Evolutionary conservation across 2,329 filamentous ascomycete genomes (phyloP), one percentile per base, ranked within the genome.

Genomic region (Diaporthe aspalathi): DNA sequence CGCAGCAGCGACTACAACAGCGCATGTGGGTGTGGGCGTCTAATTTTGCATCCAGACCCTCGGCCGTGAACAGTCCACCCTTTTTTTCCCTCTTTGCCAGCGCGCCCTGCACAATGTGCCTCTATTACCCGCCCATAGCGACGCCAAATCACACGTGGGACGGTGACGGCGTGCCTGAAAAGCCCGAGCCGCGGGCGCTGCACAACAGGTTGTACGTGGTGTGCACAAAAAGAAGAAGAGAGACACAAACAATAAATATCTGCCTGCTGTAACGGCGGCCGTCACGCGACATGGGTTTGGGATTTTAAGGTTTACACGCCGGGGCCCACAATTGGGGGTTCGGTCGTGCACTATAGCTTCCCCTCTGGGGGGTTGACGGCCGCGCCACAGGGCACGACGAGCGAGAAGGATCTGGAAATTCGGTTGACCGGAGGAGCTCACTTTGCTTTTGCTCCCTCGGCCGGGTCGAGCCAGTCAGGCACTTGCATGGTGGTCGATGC

Each of bases 111-210:
- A 38, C 35, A 38, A 27, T 5, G 35, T 27, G 53, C 56, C 57
- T 47, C 17, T 16, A 32, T 63, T 63, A 63, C 43, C 66, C 52
- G 66, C 66, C 40, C 66, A 68, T 29, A 45, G 53, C 43, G 66
- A 68, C 52, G 54, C 43, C 53, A 68, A 29, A 60, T 68, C 60
- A 60, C 53, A 68, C 66, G 66, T 68, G 66, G 45, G 52, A 45
- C 45, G 32, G 52, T 50, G 20, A 47, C 53, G 40, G 50, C 47
- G 66, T 68, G 66, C 66, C 66, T 68, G 60, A 49, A 63, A 63
- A 63, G 49, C 60, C 43, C 27, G 43, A 63, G 24, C 27, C 43
- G 24, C 20, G 27, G 60, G 38, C 38, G 49, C 45, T 63, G 35
- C 45, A 50, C n/a, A 20, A 22, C 7, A 24, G 9, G 35, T 12